Evolutionary conservation across 441 rosid genomes (phyloP).

Genomic region (Populus tomentosa): DNA sequence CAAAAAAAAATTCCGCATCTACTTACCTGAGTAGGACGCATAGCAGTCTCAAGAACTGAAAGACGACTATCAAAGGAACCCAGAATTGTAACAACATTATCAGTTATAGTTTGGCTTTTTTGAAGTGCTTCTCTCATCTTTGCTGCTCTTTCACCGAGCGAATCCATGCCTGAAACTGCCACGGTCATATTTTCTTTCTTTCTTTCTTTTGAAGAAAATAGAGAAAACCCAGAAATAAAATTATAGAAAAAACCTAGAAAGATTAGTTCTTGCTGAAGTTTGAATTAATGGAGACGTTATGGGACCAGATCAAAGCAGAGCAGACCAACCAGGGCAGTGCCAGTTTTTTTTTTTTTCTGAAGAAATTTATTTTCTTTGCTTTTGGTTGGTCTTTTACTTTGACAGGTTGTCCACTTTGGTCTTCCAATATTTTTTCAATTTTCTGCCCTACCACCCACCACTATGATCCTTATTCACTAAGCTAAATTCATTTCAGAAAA

Average conservation of each 20-base stretch:
- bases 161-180: too few relatives aligned
- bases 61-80: too few relatives aligned
- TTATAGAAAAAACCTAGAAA: not conserved
- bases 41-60: too few relatives aligned
- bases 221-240: not conserved
- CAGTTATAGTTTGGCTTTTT: too few relatives aligned
- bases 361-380: not conserved
- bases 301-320: too few relatives aligned
- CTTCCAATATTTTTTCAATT: not conserved
- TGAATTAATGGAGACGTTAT: not conserved
- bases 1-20: not conserved
- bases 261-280: not conserved
- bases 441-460: not conserved
- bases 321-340: too few relatives aligned
- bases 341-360: slow-evolving; percentile 8
- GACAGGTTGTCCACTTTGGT: not conserved
- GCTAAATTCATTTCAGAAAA: too few relatives aligned
- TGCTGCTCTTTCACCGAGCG: too few relatives aligned
- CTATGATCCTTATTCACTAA: not conserved
- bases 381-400: not conserved
- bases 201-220: not conserved
- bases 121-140: too few relatives aligned
- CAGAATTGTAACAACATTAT: too few relatives aligned
- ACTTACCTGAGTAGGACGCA: too few relatives aligned
- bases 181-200: too few relatives aligned